Evolutionary conservation across 2,329 filamentous ascomycete species (phyloP), one percentile per base, ranked within the genome.

Genomic region (Dothideomycetes sp.): DNA sequence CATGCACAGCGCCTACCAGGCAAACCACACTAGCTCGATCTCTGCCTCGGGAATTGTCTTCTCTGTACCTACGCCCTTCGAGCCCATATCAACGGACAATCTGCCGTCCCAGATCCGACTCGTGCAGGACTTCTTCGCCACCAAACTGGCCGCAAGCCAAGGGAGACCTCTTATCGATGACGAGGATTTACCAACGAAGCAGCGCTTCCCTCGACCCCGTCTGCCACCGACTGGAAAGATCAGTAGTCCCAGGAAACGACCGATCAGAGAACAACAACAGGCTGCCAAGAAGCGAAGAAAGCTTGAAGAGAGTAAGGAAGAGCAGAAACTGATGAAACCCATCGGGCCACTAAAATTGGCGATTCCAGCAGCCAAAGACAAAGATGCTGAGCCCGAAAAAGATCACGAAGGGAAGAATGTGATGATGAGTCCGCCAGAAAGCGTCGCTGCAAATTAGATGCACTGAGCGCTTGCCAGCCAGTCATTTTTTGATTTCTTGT

Each of bases 151-250:
- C 53, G 82, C 84, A 42, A 91, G 88, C 59, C 76, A 76, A 58
- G 80, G 89, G 54, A 76, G 87, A 58, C 79, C 86, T 30, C 72
- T 98, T 49, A 69, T 94, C 38, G 91, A 98, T 66, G 91, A 98
- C 63, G 85, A 96, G 56, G 89, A 98, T 51, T 68, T 98, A 17
- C 91, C 93, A 12, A 76, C 81, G 41, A 98, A 98, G 64, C 91
- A 98, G 64, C 74, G 86, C 25, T 74, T 75, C 52, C 71, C 73
- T 19, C 76, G 75, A 52, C 72, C 72, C 16, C 64, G 74, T 37
- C 60, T 78, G 31, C 67, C 82, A 67, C 64, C 85, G 66, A 88
- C 81, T 15, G 85, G 85, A 55, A 94, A 93, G 69, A 94, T 94
- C 50, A 82, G 82, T 9, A 83, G 80, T 38, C 84, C 85, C 22